Base-by-base conservation (phyloP, 371 early-diverging fungal species). In the Syncephalis plumigaleata region DNA sequence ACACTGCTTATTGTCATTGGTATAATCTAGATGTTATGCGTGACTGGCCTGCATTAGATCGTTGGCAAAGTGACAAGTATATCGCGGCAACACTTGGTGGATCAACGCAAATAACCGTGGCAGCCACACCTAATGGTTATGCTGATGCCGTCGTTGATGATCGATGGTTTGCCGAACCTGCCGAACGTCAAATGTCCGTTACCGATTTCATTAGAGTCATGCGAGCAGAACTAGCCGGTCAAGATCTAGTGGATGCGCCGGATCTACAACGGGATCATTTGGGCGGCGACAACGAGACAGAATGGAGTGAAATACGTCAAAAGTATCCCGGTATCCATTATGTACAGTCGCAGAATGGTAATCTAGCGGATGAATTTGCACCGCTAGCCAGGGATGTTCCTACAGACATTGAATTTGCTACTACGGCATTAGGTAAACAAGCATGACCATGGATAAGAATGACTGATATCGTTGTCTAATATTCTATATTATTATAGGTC, bases 341-440 rank as follows among this genome's bases (percentile, higher is more conserved):
- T 52, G 65, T 75, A 37, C 80, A 80, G 22, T 58, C 75, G 4
- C 86, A 86, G 55, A 80, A 80, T 47, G 75, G 77, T 23, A 81
- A 78, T 52, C 37, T 83, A 31, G 57, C 64, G 37, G 58, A 51
- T 1, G 82, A 81, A 46, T 77, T 67, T 31, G 27, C 55, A 13
- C 56, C 60, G 1, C 59, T 85, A 15, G 54, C 67, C 40, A 50
- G 54, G 0, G 84, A 85, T 55, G 67, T 81, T 0, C 78, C 80
- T 7, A 24, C 42, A 7, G 67, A 73, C n/a, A 70, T 84, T 17
- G 45, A 43, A 0, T 84, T 74, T 59, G 75, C 75, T 27, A 43
- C 43, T 9, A 22, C 43, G 2, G 43, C 43, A 18, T 20, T 43
- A 43, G 43, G 43, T 43, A 43, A 22, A 43, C 20, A 7, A 3